A percentile compares a stretch with the other conserved stretches of the same genome.
These are phyloP conservation scores for Patellaria atrata DNA, from an alignment of 495 filamentous ascomycete species.

Conservation along the genomic window DNA sequence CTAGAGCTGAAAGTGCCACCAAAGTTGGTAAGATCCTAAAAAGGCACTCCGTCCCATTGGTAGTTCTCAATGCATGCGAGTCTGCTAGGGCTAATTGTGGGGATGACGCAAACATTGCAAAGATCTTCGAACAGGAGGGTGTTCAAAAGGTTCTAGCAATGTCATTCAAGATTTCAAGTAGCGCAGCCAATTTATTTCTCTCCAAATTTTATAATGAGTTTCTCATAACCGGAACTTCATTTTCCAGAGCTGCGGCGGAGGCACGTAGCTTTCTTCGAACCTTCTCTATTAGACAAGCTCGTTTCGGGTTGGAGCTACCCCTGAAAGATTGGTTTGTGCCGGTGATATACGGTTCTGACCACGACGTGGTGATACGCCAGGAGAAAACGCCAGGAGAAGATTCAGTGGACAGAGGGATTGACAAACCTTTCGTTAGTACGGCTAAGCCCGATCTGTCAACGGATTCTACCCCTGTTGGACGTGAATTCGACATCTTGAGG, in stretches of 20 bases:
- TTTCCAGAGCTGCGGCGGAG: not conserved
- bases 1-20: not conserved
- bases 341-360: too few species aligned
- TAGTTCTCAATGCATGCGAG: slow-evolving; percentile 2
- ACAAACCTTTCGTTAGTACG: too few species aligned
- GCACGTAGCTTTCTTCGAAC: not conserved
- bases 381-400: too few species aligned
- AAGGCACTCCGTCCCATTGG: not conserved
- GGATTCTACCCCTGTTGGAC: too few species aligned
- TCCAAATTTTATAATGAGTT: not conserved
- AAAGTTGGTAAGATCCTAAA: not conserved
- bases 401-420: too few species aligned
- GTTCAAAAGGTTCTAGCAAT: slow-evolving; percentile 1
- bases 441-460: too few species aligned
- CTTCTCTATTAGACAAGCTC: too few species aligned
- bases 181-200: not conserved
- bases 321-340: too few species aligned
- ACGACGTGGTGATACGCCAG: too few species aligned
- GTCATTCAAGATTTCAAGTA: slow-evolving; percentile 1
- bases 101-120: not conserved
- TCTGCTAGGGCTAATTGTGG: slow-evolving; percentile 1
- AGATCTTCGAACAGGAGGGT: not conserved
- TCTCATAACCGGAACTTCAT: not conserved
- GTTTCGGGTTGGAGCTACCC: too few species aligned
- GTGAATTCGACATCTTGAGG: too few species aligned